phyloP scores from a whole-genome alignment of 1,139 yeast genomes.

The Debaryomyces sp. region DNA sequence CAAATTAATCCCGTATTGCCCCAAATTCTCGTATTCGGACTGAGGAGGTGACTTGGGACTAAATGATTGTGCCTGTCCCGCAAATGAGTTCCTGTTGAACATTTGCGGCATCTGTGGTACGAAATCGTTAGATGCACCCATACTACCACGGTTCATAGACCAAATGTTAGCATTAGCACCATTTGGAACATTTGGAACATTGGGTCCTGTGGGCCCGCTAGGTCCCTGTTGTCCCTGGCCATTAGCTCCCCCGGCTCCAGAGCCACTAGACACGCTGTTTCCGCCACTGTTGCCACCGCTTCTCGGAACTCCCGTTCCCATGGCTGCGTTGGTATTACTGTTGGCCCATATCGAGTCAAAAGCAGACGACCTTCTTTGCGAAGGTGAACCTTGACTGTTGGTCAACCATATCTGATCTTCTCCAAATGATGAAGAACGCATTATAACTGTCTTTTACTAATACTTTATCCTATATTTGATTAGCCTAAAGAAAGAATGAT shows the following conservation, averaged over 20 bases:
- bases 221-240: not conserved
- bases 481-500: not conserved
- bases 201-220: not conserved
- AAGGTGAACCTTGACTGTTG: slow-evolving; percentile 4
- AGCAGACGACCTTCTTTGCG: slow-evolving; percentile 8
- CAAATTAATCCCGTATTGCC: slow-evolving; percentile 14
- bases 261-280: not conserved
- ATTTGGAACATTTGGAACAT: slow-evolving; percentile 1
- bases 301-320: slow-evolving; percentile 1
- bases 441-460: slow-evolving; percentile 3
- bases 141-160: not conserved
- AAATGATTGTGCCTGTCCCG: slow-evolving; percentile 2
- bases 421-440: slow-evolving; percentile 9
- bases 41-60: slow-evolving; percentile 14
- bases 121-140: not conserved
- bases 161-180: slow-evolving; percentile 2
- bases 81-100: slow-evolving; percentile 5
- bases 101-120: slow-evolving; percentile 3
- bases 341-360: slow-evolving; percentile 10
- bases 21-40: slow-evolving; percentile 7
- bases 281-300: not conserved
- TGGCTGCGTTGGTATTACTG: not conserved
- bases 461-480: not conserved
- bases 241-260: not conserved
- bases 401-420: slow-evolving; percentile 9